phyloP scores from a whole-genome alignment of 2,329 filamentous ascomycete genomes.

The Xylariaceae sp. region DNA sequence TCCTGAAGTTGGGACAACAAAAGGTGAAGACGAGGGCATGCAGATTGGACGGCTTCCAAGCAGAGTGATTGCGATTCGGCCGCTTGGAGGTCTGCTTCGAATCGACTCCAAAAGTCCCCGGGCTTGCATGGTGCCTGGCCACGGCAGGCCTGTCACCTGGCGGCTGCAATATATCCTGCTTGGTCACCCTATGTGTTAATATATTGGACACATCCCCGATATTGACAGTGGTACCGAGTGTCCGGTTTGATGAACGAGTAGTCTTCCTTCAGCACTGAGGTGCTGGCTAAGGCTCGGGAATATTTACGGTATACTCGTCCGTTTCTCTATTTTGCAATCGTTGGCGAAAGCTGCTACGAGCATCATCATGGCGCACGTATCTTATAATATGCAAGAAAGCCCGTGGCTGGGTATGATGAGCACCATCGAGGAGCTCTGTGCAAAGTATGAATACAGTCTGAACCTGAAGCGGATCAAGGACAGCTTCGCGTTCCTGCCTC shows the following conservation, averaged over 20 bases:
- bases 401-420: too few species aligned
- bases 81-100: not conserved
- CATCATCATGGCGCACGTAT: too few species aligned
- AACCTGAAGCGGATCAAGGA: too few species aligned
- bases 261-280: too few species aligned
- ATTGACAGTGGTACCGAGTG: not conserved
- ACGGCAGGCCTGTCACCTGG: not conserved
- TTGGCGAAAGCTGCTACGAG: too few species aligned
- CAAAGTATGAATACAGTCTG: too few species aligned
- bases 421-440: too few species aligned
- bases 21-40: not conserved
- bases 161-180: not conserved
- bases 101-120: not conserved
- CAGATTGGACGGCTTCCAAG: not conserved
- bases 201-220: not conserved
- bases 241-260: not conserved
- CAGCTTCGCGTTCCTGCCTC: too few species aligned
- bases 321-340: too few species aligned
- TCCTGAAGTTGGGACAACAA: not conserved
- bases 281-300: too few species aligned
- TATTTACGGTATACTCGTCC: too few species aligned
- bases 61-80: not conserved
- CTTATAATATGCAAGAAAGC: too few species aligned
- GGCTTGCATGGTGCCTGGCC: not conserved
- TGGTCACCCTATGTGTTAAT: not conserved